Base-by-base conservation (phyloP, 2,329 filamentous ascomycete species). In the Neopestalotiopsis rosae region DNA sequence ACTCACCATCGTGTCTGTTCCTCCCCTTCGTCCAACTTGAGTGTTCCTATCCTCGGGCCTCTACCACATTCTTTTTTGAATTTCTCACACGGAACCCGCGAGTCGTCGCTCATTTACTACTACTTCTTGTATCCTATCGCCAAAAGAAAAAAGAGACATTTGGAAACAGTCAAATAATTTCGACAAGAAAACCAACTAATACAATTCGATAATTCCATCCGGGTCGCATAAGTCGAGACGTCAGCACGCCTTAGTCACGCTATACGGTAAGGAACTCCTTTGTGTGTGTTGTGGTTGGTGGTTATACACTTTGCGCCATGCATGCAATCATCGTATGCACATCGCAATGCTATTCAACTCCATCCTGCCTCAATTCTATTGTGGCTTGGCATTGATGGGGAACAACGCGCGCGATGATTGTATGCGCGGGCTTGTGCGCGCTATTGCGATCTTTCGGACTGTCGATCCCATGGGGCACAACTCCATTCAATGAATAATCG, bases 21-120 rank as follows among this genome's bases (percentile, higher is more conserved):
- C 24, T 30, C 20, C 45, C 45, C 45, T 61, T 63, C 66, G 67
- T 45, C 69, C 69, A 70, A 70, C 69, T 68, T 68, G 69, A 70
- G 69, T n/a, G 69, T 70, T 28, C 24, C 24, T 28, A 28, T 28
- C 69, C 40, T 59, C 57, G 45, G 69, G 68, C 69, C 69, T 70
- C 69, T 70, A 70, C 66, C 69, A 70, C 69, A 70, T 70, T 70
- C 69, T 68, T 70, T 70, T 38, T 38, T 38, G 6, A 6, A 52
- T 17, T 20, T 52, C 17, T 7, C 24, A 28, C 24, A 28, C 68
- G 69, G 69, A 70, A 64, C 61, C 24, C 20, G 32, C 66, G 61
- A 42, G n/a, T 38, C 61, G 65, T 68, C 69, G 28, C 66, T 69
- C 68, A 65, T 67, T 28, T 28, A 28, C 24, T 69, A 45, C 24